These are phyloP conservation scores for Margaritispora aquatica DNA, from an alignment of 495 filamentous ascomycete genomes.

Conservation along the genomic window DNA sequence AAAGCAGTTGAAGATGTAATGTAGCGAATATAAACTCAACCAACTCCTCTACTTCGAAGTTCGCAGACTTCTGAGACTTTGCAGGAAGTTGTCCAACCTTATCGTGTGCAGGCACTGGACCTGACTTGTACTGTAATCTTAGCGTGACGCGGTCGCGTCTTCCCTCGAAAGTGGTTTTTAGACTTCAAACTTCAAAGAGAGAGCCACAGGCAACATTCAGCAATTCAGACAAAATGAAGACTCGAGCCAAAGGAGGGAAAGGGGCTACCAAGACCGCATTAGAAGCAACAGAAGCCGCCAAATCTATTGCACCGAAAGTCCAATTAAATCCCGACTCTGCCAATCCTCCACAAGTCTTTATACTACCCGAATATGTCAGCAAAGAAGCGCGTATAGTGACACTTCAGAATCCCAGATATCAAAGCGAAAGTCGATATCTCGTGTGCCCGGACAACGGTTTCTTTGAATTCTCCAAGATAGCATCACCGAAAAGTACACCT, in stretches of 20 bases:
- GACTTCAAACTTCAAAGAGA: background rate
- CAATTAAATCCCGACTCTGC: slow-evolving; percentile 24
- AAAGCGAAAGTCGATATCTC: slow-evolving; percentile 61
- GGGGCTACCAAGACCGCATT: slow-evolving; percentile 16
- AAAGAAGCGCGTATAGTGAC: slow-evolving; percentile 64
- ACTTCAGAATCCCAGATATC: slow-evolving; percentile 71
- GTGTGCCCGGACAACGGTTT: slow-evolving; percentile 75
- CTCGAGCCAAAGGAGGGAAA: slow-evolving; percentile 23
- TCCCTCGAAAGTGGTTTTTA: background rate
- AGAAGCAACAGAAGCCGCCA: slow-evolving; percentile 6
- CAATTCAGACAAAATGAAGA: slow-evolving; percentile 14
- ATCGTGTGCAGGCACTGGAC: no score
- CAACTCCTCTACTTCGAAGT: no score
- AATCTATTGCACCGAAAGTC: slow-evolving; percentile 13
- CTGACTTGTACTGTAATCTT: no score
- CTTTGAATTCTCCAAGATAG: slow-evolving; percentile 79
- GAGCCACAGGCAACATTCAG: background rate
- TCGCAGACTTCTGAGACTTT: no score
- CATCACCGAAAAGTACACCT: slow-evolving; percentile 51
- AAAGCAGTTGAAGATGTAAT: no score
- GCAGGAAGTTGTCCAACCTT: no score
- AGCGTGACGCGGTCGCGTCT: background rate
- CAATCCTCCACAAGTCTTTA: slow-evolving; percentile 62
- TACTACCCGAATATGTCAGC: slow-evolving; percentile 65
- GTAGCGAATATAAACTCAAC: no score